A percentile compares a stretch with the other conserved stretches of the same genome.
Conservation (phyloP, 768 basidiomycete species). For the Daedaleopsis sinensis region DNA sequence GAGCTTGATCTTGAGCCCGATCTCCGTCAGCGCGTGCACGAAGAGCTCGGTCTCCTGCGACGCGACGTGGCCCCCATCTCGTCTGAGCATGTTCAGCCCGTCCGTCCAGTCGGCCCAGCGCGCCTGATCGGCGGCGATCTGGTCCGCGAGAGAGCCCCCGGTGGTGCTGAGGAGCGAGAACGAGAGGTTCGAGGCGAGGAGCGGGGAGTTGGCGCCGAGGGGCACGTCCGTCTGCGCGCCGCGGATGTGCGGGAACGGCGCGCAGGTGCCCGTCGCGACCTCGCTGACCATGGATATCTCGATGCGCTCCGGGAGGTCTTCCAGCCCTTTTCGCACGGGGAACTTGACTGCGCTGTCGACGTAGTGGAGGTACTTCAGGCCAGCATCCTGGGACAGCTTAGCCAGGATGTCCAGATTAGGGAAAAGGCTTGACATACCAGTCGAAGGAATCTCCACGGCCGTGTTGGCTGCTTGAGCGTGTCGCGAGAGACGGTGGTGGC, state of each 20-base stretch:
- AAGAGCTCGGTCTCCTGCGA: slow-evolving; percentile 87
- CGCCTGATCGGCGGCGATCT: slow-evolving; percentile 73
- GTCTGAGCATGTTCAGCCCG: slow-evolving; percentile 83
- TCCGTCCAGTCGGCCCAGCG: slow-evolving; percentile 96
- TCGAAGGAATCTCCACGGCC: slow-evolving; percentile 87
- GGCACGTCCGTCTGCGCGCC: slow-evolving; percentile 48
- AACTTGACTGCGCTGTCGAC: slow-evolving; percentile 83
- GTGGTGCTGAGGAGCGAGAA: slow-evolving; percentile 72
- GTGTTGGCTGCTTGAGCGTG: slow-evolving; percentile 54
- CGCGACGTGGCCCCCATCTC: slow-evolving; percentile 80
- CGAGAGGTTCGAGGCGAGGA: slow-evolving; percentile 66
- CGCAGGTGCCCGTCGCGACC: slow-evolving; percentile 75
- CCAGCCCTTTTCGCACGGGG: slow-evolving; percentile 75
- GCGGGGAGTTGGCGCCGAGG: slow-evolving; percentile 54
- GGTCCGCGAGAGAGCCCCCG: slow-evolving; percentile 75
- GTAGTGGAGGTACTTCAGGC: slow-evolving; percentile 81
- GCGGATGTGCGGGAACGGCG: slow-evolving; percentile 60
- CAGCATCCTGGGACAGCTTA: slow-evolving; percentile 58
- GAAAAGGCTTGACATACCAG: slow-evolving; percentile 48
- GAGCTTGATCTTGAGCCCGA: slow-evolving; percentile 89
- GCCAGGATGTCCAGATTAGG: slow-evolving; percentile 3
- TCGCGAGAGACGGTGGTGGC: slow-evolving; percentile 49
- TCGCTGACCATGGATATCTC: slow-evolving; percentile 82
- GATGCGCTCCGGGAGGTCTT: slow-evolving; percentile 86
- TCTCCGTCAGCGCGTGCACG: slow-evolving; percentile 85